These are phyloP conservation scores for Starmerella cellae DNA, from an alignment of 805 yeast genomes.

Conservation along the genomic window DNA sequence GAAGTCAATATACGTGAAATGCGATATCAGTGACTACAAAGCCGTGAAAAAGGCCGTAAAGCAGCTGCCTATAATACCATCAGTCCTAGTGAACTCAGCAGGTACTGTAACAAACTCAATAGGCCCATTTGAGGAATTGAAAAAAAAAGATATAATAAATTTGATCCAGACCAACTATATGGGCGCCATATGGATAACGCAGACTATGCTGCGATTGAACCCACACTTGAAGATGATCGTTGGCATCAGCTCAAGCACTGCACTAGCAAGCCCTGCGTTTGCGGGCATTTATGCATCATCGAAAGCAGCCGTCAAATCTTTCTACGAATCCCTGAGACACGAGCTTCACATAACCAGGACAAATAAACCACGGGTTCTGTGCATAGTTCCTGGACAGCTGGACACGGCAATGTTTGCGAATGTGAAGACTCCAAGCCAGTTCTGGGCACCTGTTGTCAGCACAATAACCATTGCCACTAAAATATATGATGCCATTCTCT, in stretches of 20 bases:
- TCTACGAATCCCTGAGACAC: constrained; percentile 56
- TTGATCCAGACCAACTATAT: constrained; percentile 48
- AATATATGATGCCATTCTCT: constrained; percentile 28
- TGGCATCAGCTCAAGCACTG: constrained; percentile 62
- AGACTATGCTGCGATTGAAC: constrained; percentile 24
- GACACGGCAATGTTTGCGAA: constrained; percentile 54
- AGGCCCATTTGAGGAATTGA: constrained; percentile 29
- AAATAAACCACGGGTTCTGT: constrained; percentile 43
- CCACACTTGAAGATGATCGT: constrained; percentile 40
- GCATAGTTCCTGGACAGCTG: constrained; percentile 70
- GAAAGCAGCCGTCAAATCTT: constrained; percentile 61
- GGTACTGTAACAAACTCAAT: constrained; percentile 61
- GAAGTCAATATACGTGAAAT: constrained; percentile 1
- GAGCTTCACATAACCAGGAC: constrained; percentile 36
- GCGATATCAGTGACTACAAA: constrained; percentile 19
- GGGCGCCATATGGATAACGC: constrained; percentile 51
- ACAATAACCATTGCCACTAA: constrained; percentile 46
- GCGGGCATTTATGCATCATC: constrained; percentile 66
- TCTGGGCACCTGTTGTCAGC: constrained; percentile 62
- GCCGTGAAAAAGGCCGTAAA: constrained; percentile 67
- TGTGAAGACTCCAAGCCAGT: constrained; percentile 50
- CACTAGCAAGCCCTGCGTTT: constrained; percentile 64
- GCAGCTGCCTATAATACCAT: constrained; percentile 45
- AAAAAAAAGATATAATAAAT: constrained; percentile 34
- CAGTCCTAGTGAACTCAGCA: constrained; percentile 73